These are phyloP conservation scores for Penicillium crustosum DNA, from an alignment of 2,329 filamentous ascomycete genomes.

Conservation along the genomic window DNA sequence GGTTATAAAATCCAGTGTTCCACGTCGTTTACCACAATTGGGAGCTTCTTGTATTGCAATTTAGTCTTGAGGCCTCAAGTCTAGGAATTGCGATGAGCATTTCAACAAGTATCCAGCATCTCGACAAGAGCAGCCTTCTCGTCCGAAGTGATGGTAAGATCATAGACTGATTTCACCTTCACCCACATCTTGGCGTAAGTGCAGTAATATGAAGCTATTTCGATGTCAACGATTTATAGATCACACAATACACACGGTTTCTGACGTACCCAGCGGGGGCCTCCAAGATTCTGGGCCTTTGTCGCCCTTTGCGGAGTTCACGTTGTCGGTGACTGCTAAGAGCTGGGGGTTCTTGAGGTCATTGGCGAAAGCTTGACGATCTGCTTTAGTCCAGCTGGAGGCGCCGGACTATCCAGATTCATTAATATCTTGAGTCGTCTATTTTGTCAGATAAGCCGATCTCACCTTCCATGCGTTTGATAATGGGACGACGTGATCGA, in stretches of 20 bases:
- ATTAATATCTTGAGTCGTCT: neutral
- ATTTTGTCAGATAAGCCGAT: neutral
- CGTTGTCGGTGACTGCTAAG: conserved; percentile 73
- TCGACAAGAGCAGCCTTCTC: conserved; percentile 68
- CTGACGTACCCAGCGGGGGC: conserved; percentile 59
- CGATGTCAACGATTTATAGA: conserved; percentile 2
- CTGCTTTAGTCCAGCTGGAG: conserved; percentile 66
- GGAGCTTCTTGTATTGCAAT: neutral
- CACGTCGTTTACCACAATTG: neutral
- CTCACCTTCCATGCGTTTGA: conserved; percentile 74
- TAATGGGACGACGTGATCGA: conserved; percentile 80
- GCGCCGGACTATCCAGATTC: conserved; percentile 55
- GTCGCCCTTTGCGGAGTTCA: conserved; percentile 75
- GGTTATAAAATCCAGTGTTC: neutral
- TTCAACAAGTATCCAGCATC: conserved; percentile 54
- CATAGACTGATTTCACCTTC: conserved; percentile 72
- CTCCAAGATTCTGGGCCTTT: conserved; percentile 73
- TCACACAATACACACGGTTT: neutral
- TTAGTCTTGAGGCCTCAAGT: neutral
- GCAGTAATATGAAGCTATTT: conserved; percentile 65
- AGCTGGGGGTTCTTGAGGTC: conserved; percentile 74
- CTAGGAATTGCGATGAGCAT: neutral
- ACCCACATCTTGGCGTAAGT: conserved; percentile 76
- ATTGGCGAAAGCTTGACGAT: conserved; percentile 71
- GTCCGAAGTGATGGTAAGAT: conserved; percentile 65